Percentiles rank a stretch among this genome's conserved stretches.
Conservation (phyloP, 2,329 filamentous ascomycete genomes). For the Pestalotiopsis sp. region DNA sequence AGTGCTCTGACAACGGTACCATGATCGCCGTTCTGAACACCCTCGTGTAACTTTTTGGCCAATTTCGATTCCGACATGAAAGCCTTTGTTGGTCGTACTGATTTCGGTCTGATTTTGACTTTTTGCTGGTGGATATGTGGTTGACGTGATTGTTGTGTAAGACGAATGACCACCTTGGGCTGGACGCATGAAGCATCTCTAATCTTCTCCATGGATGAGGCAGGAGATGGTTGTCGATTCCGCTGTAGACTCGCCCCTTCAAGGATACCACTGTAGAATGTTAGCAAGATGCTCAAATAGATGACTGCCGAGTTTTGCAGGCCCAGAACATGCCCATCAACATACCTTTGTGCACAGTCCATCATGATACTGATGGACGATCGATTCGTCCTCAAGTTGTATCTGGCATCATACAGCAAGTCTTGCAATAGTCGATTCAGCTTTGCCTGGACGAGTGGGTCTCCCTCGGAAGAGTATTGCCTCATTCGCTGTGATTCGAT, state of each 20-base stretch:
- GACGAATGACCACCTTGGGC: constrained; percentile 21
- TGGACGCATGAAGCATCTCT: constrained; percentile 18
- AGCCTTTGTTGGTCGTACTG: constrained; percentile 8
- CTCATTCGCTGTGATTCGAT: constrained; percentile 20
- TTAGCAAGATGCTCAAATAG: neutral
- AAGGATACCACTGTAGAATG: constrained; percentile 18
- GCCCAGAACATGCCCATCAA: neutral
- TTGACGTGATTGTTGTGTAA: constrained; percentile 17
- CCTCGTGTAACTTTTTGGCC: constrained; percentile 22
- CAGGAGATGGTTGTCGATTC: constrained; percentile 16
- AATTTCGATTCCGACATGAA: constrained; percentile 15
- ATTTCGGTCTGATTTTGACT: constrained; percentile 20
- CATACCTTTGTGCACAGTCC: constrained; percentile 26
- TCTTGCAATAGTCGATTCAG: constrained; percentile 21
- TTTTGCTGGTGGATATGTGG: constrained; percentile 20
- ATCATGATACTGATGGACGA: constrained; percentile 24
- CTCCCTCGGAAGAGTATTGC: constrained; percentile 20
- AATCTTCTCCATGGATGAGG: constrained; percentile 8
- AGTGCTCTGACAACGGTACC: constrained; percentile 22
- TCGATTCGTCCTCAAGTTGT: constrained; percentile 21
- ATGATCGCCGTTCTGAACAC: constrained; percentile 20
- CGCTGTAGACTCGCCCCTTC: constrained; percentile 19
- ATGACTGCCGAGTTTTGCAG: neutral
- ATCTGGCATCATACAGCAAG: constrained; percentile 19
- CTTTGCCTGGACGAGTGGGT: constrained; percentile 21